phyloP scores from a whole-genome alignment of 495 filamentous ascomycete species.

The Podospora tetraspora region DNA sequence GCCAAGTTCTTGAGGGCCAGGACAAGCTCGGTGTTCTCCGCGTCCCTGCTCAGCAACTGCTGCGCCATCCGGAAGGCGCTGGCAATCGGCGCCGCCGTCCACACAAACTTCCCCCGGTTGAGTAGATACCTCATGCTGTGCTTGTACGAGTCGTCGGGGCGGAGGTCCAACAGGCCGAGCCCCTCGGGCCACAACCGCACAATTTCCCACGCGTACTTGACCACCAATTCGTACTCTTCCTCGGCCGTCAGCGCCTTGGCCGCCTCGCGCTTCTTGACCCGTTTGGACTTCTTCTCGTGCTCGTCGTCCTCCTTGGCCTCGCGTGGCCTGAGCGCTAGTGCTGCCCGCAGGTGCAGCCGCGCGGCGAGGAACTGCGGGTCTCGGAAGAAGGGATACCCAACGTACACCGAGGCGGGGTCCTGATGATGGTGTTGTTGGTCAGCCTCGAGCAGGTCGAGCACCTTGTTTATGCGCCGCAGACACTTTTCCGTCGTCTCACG shows the following conservation, averaged over 20 bases:
- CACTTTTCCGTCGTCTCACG: constrained; percentile 31
- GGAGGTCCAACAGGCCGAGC: constrained; percentile 28
- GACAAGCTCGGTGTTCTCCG: constrained; percentile 26
- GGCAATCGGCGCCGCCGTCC: constrained; percentile 29
- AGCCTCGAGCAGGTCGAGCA: constrained; percentile 49
- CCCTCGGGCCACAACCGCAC: constrained; percentile 34
- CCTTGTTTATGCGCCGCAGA: constrained; percentile 42
- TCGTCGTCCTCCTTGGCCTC: constrained; percentile 10
- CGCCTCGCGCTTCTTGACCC: too few relatives aligned
- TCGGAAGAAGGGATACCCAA: constrained; percentile 23
- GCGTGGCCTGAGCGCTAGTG: constrained; percentile 16
- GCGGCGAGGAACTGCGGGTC: constrained; percentile 38
- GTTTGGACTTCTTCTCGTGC: too few relatives aligned
- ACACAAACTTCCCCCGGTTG: constrained; percentile 22
- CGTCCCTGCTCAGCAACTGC: constrained; percentile 31
- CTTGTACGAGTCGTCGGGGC: constrained; percentile 25
- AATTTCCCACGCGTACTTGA: constrained; percentile 33
- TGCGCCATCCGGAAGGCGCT: constrained; percentile 38
- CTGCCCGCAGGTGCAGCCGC: constrained; percentile 38
- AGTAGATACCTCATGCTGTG: constrained; percentile 27
- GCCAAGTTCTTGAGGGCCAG: constrained; percentile 27
- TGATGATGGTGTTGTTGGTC: constrained; percentile 33
- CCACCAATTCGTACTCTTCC: constrained; percentile 22
- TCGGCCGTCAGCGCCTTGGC: not conserved
- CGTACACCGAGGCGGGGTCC: not conserved